Evolutionary conservation across 1,139 yeast species (phyloP), one percentile per base, ranked within the genome.

Genomic region (Candida frijolesensis): DNA sequence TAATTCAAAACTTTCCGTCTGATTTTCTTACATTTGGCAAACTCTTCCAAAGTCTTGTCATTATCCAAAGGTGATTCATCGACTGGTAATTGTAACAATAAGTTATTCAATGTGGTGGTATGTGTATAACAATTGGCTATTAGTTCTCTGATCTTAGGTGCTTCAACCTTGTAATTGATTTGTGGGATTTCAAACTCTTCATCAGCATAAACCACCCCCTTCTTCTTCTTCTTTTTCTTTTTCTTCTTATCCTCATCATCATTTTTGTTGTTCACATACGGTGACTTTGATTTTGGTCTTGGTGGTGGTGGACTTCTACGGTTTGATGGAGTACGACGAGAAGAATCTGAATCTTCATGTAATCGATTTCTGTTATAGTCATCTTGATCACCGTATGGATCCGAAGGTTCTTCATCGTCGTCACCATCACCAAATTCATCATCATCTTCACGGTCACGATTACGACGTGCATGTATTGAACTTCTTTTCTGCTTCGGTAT

Each of bases 1-100:
- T 91, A 91, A 57, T 90, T 76, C 58, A 94, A 74, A 15, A 94
- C 84, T 58, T 82, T 84, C 54, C 96, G 79, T 65, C 99, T 82
- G 50, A 88, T 79, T 16, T 81, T 74, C 57, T 95, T 82, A 60
- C 96, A 90, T 62, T 84, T 79, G 49, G 87, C 85, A 64, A 91
- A 92, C 50, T 82, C 80, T 30, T 71, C 72, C 7, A 81, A 75
- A 2, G 88, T 83, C 49, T 78, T 79, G 19, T 72, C 72, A 59
- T 87, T 82, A 48, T 88, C 90, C 46, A 83, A 72, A 0, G 96
- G 85, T 4, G 80, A 69, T 51, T 74, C 80, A 1, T 72, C 81
- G 0, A 66, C 60, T 1, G 83, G 78, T 44, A 90, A 72, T n/a
- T 80, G 68, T 52, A 82, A 72, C 51, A 94, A 72, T 8, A 84